A percentile compares a stretch with the other conserved stretches of the same genome.
Evolutionary conservation across 371 early-diverging fungal species (phyloP).

Genomic region (Zopfochytrium polystomum): DNA sequence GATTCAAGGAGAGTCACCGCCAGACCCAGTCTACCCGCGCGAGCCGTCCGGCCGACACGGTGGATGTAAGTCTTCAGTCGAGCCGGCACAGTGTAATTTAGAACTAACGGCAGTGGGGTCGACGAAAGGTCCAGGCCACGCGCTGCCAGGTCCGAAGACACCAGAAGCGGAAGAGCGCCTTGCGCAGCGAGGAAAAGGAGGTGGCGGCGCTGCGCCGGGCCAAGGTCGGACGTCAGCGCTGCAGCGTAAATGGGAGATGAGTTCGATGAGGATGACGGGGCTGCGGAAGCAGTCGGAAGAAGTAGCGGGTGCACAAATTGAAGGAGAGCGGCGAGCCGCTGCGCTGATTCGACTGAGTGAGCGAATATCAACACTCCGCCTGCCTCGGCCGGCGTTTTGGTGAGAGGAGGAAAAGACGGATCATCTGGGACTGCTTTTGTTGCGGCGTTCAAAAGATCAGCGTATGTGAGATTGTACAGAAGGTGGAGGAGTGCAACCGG

Average conservation of each 20-base stretch:
- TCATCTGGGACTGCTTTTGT: too few relatives aligned
- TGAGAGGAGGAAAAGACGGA: too few relatives aligned
- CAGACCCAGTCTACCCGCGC: constrained; percentile 87
- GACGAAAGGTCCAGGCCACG: constrained; percentile 93
- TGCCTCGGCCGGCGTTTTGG: too few relatives aligned
- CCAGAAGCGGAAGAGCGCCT: constrained; percentile 68
- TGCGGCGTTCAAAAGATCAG: too few relatives aligned
- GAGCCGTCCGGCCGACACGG: constrained; percentile 97
- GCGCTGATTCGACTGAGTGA: constrained; percentile 82
- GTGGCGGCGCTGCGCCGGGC: constrained; percentile 58
- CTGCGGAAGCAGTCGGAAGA: constrained; percentile 3
- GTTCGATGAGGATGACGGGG: too few relatives aligned
- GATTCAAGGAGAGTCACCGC: constrained; percentile 85
- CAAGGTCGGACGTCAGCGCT: constrained; percentile 83
- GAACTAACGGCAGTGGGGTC: constrained; percentile 72
- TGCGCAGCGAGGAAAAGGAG: constrained; percentile 68
- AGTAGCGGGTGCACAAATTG: constrained; percentile 49
- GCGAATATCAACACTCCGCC: constrained; percentile 84
- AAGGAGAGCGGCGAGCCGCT: constrained; percentile 68
- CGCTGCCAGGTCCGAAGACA: constrained; percentile 91
- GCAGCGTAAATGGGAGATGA: constrained; percentile 51
- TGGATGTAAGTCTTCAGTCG: constrained; percentile 92
- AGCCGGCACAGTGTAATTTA: constrained; percentile 93
- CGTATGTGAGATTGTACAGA: constrained; percentile 58
- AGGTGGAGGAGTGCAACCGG: constrained; percentile 59